These are phyloP conservation scores for Barnettozyma hawaiiensis DNA, from an alignment of 1,139 yeast genomes.

Conservation along the genomic window DNA sequence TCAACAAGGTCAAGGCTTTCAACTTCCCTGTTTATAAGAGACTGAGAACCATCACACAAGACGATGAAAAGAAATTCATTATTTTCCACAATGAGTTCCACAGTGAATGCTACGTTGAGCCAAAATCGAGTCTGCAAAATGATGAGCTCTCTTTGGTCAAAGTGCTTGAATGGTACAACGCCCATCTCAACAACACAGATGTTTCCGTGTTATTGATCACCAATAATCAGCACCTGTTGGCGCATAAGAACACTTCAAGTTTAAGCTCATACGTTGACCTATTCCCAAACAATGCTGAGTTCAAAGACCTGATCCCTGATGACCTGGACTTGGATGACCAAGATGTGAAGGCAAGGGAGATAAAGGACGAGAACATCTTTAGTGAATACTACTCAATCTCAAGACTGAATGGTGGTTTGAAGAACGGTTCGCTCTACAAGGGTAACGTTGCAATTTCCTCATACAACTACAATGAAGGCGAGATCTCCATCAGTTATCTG, in stretches of 20 bases:
- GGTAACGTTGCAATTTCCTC: constrained; percentile 78
- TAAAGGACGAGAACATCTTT: constrained; percentile 52
- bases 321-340: constrained; percentile 27
- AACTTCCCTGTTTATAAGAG: constrained; percentile 87
- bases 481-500: constrained; percentile 66
- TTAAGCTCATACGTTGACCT: constrained; percentile 63
- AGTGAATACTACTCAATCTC: constrained; percentile 79
- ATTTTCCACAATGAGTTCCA: constrained; percentile 93
- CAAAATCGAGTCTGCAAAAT: constrained; percentile 2
- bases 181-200: constrained; percentile 46
- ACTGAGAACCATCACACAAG: constrained; percentile 67
- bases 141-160: constrained; percentile 56
- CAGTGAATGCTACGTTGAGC: constrained; percentile 33
- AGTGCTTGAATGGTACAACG: constrained; percentile 64
- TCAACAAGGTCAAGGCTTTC: constrained; percentile 87
- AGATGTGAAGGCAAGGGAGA: constrained; percentile 26
- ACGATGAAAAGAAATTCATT: constrained; percentile 68
- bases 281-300: constrained; percentile 68
- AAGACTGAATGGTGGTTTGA: constrained; percentile 84
- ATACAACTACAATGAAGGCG: constrained; percentile 86
- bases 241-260: constrained; percentile 1
- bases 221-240: constrained; percentile 45
- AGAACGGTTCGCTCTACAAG: constrained; percentile 81
- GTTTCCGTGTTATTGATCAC: constrained; percentile 63
- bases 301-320: constrained; percentile 76